These are phyloP conservation scores for Xerophyta viscosa DNA, from an alignment of 106 monocot species.

Conservation along the genomic window DNA sequence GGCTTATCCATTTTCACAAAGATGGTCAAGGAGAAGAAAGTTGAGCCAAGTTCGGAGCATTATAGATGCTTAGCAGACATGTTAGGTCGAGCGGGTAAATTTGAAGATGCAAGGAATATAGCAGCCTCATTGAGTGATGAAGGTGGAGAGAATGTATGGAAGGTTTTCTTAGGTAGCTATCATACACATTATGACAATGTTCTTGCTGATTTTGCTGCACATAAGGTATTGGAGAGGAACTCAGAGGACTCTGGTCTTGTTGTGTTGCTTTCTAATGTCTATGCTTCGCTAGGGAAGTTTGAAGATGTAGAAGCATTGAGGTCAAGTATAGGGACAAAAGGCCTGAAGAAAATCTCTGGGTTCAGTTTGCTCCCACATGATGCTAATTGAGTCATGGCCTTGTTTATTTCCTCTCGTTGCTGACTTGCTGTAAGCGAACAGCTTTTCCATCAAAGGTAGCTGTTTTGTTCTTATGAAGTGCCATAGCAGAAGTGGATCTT, in stretches of 20 bases:
- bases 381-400: neutral
- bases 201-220: constrained; percentile 19
- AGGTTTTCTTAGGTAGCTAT: constrained; percentile 31
- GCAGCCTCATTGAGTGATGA: constrained; percentile 8
- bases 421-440: neutral
- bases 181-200: constrained; percentile 7
- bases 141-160: constrained; percentile 14
- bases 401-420: neutral
- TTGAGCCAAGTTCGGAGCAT: constrained; percentile 26
- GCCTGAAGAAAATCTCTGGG: constrained; percentile 17
- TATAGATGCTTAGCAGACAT: constrained; percentile 33
- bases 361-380: constrained; percentile 13
- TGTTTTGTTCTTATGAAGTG: neutral
- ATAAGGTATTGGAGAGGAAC: constrained; percentile 12
- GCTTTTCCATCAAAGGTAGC: neutral
- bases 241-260: constrained; percentile 24
- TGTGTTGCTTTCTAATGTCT: constrained; percentile 36
- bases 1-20: constrained; percentile 30
- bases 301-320: constrained; percentile 30
- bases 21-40: constrained; percentile 23
- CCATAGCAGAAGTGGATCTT: too few relatives aligned
- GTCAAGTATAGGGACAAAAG: constrained; percentile 4
- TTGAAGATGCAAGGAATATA: constrained; percentile 25
- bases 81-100: constrained; percentile 27
- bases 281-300: constrained; percentile 35